phyloP scores from a whole-genome alignment of 1,139 yeast genomes.

The Saccharomyces hybrid region DNA sequence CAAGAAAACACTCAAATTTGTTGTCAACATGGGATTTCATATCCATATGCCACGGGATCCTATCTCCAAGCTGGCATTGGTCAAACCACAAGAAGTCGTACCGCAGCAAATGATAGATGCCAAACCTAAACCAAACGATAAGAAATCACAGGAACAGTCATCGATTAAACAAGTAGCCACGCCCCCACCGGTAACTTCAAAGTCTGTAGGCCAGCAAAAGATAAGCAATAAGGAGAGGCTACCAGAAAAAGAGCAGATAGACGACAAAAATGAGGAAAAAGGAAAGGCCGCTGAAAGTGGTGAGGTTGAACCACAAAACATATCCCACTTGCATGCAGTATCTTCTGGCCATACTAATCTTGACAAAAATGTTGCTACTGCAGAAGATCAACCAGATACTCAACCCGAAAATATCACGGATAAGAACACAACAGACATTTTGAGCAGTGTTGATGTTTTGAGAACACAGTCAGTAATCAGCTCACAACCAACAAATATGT shows the following conservation, averaged over 20 bases:
- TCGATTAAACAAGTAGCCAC: background rate
- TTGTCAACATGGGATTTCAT: constrained; percentile 11
- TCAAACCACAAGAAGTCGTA: background rate
- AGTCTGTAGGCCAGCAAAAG: background rate
- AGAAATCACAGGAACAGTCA: background rate
- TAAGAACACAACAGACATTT: background rate
- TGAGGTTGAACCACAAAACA: background rate
- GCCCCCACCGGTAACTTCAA: background rate
- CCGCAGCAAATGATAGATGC: background rate
- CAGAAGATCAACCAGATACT: background rate
- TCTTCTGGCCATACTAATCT: background rate
- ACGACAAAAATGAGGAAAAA: background rate
- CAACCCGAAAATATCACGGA: background rate
- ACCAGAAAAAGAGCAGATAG: background rate
- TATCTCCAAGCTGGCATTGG: background rate
- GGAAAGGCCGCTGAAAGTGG: background rate
- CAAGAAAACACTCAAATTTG: constrained; percentile 11
- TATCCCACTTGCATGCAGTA: too few species aligned
- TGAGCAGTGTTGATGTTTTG: background rate
- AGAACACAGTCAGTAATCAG: background rate
- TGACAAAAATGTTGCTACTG: background rate
- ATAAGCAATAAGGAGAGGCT: background rate
- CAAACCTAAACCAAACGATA: background rate
- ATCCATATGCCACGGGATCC: background rate
- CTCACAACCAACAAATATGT: background rate